Base-by-base conservation (phyloP, 1,284 basidiomycete species). In the Laetiporus sulphureus region DNA sequence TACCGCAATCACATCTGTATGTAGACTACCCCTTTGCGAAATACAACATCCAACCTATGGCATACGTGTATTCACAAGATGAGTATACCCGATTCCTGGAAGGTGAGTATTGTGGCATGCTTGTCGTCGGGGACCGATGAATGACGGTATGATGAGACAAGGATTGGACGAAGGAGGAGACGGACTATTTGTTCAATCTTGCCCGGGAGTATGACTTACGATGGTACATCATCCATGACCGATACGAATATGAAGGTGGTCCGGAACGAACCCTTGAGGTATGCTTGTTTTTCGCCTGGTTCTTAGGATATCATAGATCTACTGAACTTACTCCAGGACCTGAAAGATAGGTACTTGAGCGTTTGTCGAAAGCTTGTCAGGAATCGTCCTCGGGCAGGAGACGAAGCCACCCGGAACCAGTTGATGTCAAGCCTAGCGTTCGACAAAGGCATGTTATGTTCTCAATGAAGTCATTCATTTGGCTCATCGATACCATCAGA, bases 281-380 rank as follows among this genome's bases (percentile, higher is more conserved):
- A 53, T 40, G 66, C 52, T 5, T 33, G 25, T 23, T 43, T 27
- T 42, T 2, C 19, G 18, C 19, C 10, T 15, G 18, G 2, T 2
- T 4, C 19, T 30, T 11, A 33, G 12, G 4, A 19, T 24, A 18
- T 22, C 32, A 7, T 46, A 20, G 19, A 20, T 15, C 7, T 8
- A 5, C 20, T 25, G 27, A 20, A 18, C 15, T 5, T 20, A 22
- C 8, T 8, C 5, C 59, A 96, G 89, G 94, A 97, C 48, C 67
- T 99, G 55, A 98, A 99, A 68, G 89, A 92, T 48, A 72, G 96
- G 25, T 99, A 99, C 60, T 98, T 89, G 58, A 83, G 88, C 40
- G 86, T 96, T 18, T 96, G 92, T 59, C 79, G 95, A 24, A 86
- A 89, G 44, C 75, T 99, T 18, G 75, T 97, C 25, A 75, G 91